Evolutionary conservation across 306 rosid genomes (phyloP), one percentile per base, ranked within the genome.

Genomic region (Styphnolobium japonicum): DNA sequence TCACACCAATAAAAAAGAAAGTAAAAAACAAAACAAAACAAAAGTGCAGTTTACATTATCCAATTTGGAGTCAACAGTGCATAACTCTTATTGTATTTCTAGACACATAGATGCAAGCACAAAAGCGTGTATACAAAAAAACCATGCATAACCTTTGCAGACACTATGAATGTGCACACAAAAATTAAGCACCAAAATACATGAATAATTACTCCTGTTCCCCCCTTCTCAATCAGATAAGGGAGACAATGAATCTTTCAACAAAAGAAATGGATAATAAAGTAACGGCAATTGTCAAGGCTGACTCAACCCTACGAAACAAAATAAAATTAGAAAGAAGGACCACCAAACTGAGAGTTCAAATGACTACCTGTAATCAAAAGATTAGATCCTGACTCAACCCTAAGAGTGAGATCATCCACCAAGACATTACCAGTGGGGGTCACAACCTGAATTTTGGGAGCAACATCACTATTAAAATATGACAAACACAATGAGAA

Each of bases 351-450:
- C 56, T 9, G 25, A 64, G 66, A 65, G 36, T 40, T 65, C 5
- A 2, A n/a, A 61, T 55, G 60, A 77, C 23, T 88, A 92, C 97
- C 97, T 89, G 97, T 92, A 73, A 92, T 92, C 87, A 92, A 84
- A 62, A 91, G 92, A 85, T 93, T 93, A 34, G 93, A 93, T 81
- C 97, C 97, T 52, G 92, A 63, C 27, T 88, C 90, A 69, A 93
- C 93, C 84, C 81, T 87, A 37, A 93, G 90, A 46, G 86, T 85
- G 86, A 93, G 81, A 76, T 87, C 40, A 84, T 93, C 92, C 85
- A 93, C 98, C 87, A 93, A 89, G 78, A 89, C 88, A 79, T 93
- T 91, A 70, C 86, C 89, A 34, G 91, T 89, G 23, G 98, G 98
- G 10, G 98, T 91, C 73, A 93, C 96, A 79, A 93, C 96, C 98